Conservation (phyloP, 2,329 filamentous ascomycete species). For the Pseudocercospora musae region DNA sequence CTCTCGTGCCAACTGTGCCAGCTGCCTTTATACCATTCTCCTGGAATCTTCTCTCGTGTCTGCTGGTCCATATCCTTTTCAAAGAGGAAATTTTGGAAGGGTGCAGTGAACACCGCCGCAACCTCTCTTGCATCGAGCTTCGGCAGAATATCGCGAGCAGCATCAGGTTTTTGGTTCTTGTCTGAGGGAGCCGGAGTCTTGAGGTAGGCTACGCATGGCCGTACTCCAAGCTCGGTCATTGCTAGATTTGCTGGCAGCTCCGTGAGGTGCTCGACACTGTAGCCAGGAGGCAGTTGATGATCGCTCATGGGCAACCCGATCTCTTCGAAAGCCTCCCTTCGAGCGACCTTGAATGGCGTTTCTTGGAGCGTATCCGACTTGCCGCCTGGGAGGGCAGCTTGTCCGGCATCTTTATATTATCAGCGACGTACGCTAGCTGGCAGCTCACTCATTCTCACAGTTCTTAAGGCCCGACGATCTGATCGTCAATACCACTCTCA, state of each 20-base stretch:
- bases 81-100: constrained; percentile 77
- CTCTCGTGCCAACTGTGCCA: constrained; percentile 78
- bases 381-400: constrained; percentile 50
- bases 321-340: constrained; percentile 88
- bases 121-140: constrained; percentile 85
- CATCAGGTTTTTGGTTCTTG: constrained; percentile 62
- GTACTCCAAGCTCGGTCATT: constrained; percentile 49
- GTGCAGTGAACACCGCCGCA: constrained; percentile 87
- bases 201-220: constrained; percentile 60
- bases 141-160: constrained; percentile 51
- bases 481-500: constrained; percentile 65
- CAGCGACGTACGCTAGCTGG: background rate
- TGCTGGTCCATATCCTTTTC: constrained; percentile 53
- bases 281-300: constrained; percentile 66
- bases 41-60: constrained; percentile 36
- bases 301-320: constrained; percentile 80
- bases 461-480: constrained; percentile 57
- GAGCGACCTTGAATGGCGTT: constrained; percentile 71
- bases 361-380: constrained; percentile 56
- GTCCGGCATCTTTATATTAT: constrained; percentile 46
- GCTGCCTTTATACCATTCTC: constrained; percentile 77
- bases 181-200: constrained; percentile 35
- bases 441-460: constrained; percentile 39
- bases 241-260: constrained; percentile 63
- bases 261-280: constrained; percentile 83